Evolutionary conservation across 2,329 filamentous ascomycete genomes (phyloP), one percentile per base, ranked within the genome.

Genomic region (Paecilomyces niveus): DNA sequence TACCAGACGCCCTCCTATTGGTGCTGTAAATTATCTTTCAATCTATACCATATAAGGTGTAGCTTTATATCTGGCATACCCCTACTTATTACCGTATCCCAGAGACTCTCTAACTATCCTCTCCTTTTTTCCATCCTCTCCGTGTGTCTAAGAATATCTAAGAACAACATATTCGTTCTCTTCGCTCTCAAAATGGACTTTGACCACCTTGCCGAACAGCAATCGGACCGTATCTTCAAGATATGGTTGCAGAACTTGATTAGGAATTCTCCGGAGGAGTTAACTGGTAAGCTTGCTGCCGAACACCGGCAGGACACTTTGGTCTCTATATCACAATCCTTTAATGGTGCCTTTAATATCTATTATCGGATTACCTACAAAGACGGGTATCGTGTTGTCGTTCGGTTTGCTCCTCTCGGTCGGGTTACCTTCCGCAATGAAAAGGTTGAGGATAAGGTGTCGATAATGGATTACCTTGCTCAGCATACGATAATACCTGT

Each of bases 331-430:
- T 64, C 61, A 21, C 62, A 56, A 54, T 62, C 65, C 39, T 54
- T 61, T 15, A 68, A 65, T 50, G 68, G 70, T 22, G 65, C 68
- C 55, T 72, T 71, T 32, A 72, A 71, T 62, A 50, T 71, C 18
- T 70, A 68, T 54, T 71, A 67, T 56, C 62, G 63, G 51, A 67
- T 72, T 54, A 67, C 64, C 18, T 70, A 62, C 54, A 59, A 67
- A 33, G 61, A 69, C 53, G 64, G 62, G 1, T 54, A 55, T 55
- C 62, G 64, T 11, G 63, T 67, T 5, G 39, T 70, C 13, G 65
- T 73, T 61, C 66, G 64, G 10, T 73, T 72, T 61, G 55, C 65
- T 1, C 61, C 59, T 55, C 65, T 70, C 45, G 70, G 71, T 54
- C 64, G 63, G 26, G 60, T 61, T 26, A 56, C 64, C 18, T 67